Percentiles rank a stretch among this genome's conserved stretches.
These are phyloP conservation scores for Pichia sp. DNA, from an alignment of 1,139 yeast genomes.

Conservation along the genomic window DNA sequence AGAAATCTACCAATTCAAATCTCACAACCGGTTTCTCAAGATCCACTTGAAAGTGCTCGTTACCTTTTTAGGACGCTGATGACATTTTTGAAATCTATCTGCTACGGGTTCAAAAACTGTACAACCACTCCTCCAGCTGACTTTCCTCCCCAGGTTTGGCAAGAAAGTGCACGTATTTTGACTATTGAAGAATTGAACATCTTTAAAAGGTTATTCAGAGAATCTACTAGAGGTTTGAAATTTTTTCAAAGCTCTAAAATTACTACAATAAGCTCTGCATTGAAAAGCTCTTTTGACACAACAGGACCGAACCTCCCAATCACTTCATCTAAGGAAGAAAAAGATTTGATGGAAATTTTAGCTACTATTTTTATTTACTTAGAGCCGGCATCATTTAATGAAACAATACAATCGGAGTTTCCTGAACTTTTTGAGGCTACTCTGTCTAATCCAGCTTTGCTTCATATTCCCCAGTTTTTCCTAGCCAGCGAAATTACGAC, in stretches of 20 bases:
- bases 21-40: slow-evolving; percentile 39
- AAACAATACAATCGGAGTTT: slow-evolving; percentile 76
- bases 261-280: slow-evolving; percentile 30
- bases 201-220: slow-evolving; percentile 69
- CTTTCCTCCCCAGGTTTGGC: slow-evolving; percentile 67
- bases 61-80: slow-evolving; percentile 81
- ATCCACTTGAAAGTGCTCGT: slow-evolving; percentile 79
- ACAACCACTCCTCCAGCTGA: slow-evolving; percentile 79
- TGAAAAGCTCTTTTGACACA: slow-evolving; percentile 54
- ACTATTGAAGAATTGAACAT: slow-evolving; percentile 77
- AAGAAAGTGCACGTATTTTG: slow-evolving; percentile 77
- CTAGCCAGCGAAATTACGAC: slow-evolving; percentile 90
- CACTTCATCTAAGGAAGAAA: slow-evolving; percentile 85
- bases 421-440: slow-evolving; percentile 72
- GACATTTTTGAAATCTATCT: slow-evolving; percentile 84
- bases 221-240: slow-evolving; percentile 74
- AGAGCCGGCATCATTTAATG: slow-evolving; percentile 94
- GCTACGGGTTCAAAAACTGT: slow-evolving; percentile 83
- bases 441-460: slow-evolving; percentile 75
- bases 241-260: slow-evolving; percentile 59
- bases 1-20: slow-evolving; percentile 42
- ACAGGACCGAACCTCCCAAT: slow-evolving; percentile 79
- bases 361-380: slow-evolving; percentile 91
- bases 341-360: slow-evolving; percentile 91
- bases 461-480: slow-evolving; percentile 91